Base-by-base conservation (phyloP, 2,329 filamentous ascomycete species). In the Trichoderma cornu-damae region DNA sequence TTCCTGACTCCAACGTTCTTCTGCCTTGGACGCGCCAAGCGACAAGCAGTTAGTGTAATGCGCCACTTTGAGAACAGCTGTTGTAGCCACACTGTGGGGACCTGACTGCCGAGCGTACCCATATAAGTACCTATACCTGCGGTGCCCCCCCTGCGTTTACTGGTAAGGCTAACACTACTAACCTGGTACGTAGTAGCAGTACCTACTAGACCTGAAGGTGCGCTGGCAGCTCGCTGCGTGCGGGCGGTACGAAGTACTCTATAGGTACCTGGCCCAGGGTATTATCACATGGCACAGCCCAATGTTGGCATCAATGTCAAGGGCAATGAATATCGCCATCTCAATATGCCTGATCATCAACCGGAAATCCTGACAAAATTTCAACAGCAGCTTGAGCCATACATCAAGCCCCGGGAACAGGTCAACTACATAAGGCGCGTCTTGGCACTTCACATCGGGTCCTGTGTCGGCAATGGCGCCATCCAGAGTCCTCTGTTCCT, bases 371-470 rank as follows among this genome's bases (percentile, higher is more conserved):
- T 66, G 56, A 65, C 72, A 47, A 69, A 69, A 32, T 68, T 80
- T 32, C 73, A 77, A 55, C 68, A 71, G 38, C 70, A 69, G 16
- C 73, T 87, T 20, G 70, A 74, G 32, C 77, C 79, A 4, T 83
- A 77, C 60, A 73, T 85, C 57, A 81, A 80, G 51, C 76, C 79
- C 26, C 77, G 82, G 24, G 81, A 85, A 58, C 80, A 86, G 62
- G 75, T 78, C 48, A 73, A 77, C 34, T 79, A 79, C 46, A 80
- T 86, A 57, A 76, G 81, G 60, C 79, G 78, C 49, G 71, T 84
- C 28, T 66, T 85, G 44, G 76, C 80, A 40, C 74, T 79, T 18
- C 77, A 84, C 61, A 70, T 87, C 4, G 76, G 75, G 26, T 74
- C 77, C 20, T 76, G 73, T 61, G 65, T 79, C 16, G 70, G 75